Evolutionary conservation across 495 filamentous ascomycete genomes (phyloP).

Genomic region (Tricharina praecox): DNA sequence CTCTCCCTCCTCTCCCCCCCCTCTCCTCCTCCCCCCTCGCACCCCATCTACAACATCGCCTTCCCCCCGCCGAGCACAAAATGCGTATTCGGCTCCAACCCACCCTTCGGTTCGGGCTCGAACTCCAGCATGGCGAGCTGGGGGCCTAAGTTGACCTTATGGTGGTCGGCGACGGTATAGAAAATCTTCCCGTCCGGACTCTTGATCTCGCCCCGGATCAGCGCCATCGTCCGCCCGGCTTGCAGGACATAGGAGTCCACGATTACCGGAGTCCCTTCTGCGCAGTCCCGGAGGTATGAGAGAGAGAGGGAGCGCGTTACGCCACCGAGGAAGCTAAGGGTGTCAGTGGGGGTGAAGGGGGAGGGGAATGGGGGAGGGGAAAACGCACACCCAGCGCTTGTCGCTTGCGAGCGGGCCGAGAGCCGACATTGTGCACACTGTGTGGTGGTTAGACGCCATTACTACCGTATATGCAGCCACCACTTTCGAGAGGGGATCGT

Average conservation of each 20-base stretch:
- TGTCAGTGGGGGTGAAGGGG: neutral
- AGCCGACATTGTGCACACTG: conserved; percentile 7
- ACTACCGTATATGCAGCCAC: neutral
- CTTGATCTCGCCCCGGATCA: conserved; percentile 5
- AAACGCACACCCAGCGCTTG: neutral
- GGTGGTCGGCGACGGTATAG: neutral
- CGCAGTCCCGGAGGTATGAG: conserved; percentile 3
- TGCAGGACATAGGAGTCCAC: conserved; percentile 2
- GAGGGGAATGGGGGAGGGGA: neutral
- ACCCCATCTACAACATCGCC: neutral
- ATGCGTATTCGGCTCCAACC: neutral
- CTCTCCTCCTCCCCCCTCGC: neutral
- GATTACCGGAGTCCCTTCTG: neutral
- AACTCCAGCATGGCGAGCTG: neutral
- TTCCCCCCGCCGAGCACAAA: neutral
- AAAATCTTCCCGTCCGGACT: conserved; percentile 1
- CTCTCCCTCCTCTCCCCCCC: neutral
- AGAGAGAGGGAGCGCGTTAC: neutral
- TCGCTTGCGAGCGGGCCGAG: neutral
- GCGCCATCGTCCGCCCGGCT: conserved; percentile 1
- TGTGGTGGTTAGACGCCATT: neutral
- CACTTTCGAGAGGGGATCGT: neutral
- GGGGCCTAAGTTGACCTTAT: conserved; percentile 2
- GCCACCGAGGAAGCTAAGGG: conserved; percentile 1
- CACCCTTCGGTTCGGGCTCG: neutral